A percentile compares a stretch with the other conserved stretches of the same genome.
Conservation (phyloP, 768 basidiomycete species). For the Lactarius trivialis region DNA sequence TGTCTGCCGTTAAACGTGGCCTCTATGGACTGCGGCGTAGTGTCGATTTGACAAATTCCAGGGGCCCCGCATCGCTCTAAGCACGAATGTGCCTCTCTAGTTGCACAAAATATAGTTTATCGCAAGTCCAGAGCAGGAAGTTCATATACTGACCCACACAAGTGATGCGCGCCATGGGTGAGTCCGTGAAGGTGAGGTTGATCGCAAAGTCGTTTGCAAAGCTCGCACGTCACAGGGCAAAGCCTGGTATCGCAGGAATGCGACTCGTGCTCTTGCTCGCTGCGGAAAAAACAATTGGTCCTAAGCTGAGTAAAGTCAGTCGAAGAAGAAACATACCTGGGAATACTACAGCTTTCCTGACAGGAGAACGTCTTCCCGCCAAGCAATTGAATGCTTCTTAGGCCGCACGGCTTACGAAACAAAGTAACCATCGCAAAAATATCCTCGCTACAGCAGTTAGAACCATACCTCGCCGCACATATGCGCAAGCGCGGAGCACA, state of each 20-base stretch:
- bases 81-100: slow-evolving; percentile 48
- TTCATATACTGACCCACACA: slow-evolving; percentile 44
- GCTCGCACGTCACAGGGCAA: slow-evolving; percentile 47
- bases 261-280: slow-evolving; percentile 38
- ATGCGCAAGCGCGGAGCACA: slow-evolving; percentile 50
- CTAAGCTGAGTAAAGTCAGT: not conserved
- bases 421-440: not conserved
- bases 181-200: slow-evolving; percentile 47
- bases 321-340: not conserved
- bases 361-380: slow-evolving; percentile 15
- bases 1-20: slow-evolving; percentile 60
- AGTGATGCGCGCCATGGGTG: slow-evolving; percentile 36
- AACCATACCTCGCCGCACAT: slow-evolving; percentile 47
- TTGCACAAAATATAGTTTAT: not conserved
- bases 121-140: not conserved
- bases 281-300: slow-evolving; percentile 20
- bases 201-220: slow-evolving; percentile 50
- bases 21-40: slow-evolving; percentile 50
- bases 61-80: slow-evolving; percentile 34
- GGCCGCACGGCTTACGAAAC: slow-evolving; percentile 16
- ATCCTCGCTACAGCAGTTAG: too few species aligned
- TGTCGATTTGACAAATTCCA: slow-evolving; percentile 56
- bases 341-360: slow-evolving; percentile 8
- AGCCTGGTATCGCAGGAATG: slow-evolving; percentile 47
- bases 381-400: not conserved